phyloP scores from a whole-genome alignment of 768 basidiomycete species.

The Phaeolepiota aurea region DNA sequence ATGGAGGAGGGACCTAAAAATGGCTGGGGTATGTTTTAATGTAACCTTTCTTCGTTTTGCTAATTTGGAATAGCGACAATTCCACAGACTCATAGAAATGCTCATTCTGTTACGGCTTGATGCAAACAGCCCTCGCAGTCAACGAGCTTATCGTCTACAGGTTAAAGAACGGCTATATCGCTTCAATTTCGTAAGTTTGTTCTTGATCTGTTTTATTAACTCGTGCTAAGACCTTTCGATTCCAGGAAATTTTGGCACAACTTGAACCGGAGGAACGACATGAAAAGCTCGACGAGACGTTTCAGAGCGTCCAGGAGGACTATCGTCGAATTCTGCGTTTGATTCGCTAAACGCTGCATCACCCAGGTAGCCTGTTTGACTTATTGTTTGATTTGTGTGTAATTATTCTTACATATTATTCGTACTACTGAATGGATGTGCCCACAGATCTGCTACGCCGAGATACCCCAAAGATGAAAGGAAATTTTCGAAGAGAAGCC shows the following conservation, averaged over 20 bases:
- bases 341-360: conserved; percentile 31
- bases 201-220: not conserved
- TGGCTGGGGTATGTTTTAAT: conserved; percentile 62
- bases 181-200: conserved; percentile 79
- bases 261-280: conserved; percentile 81
- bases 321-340: conserved; percentile 72
- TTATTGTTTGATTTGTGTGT: not conserved
- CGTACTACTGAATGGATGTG: not conserved
- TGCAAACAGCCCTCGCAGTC: conserved; percentile 40
- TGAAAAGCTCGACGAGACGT: conserved; percentile 90
- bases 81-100: conserved; percentile 89
- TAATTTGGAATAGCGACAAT: conserved; percentile 65
- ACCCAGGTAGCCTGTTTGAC: too few relatives aligned
- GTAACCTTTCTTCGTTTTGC: not conserved
- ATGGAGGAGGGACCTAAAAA: conserved; percentile 79
- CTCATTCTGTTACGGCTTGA: conserved; percentile 69
- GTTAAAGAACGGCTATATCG: conserved; percentile 93
- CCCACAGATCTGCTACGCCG: too few relatives aligned
- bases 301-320: conserved; percentile 76
- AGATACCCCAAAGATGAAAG: too few relatives aligned
- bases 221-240: conserved; percentile 1
- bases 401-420: not conserved
- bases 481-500: not conserved
- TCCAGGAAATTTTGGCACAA: conserved; percentile 79
- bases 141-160: conserved; percentile 72